Percentiles rank a stretch among this genome's conserved stretches.
These are phyloP conservation scores for Sarocladium oryzae DNA, from an alignment of 2,329 filamentous ascomycete genomes.

Conservation along the genomic window DNA sequence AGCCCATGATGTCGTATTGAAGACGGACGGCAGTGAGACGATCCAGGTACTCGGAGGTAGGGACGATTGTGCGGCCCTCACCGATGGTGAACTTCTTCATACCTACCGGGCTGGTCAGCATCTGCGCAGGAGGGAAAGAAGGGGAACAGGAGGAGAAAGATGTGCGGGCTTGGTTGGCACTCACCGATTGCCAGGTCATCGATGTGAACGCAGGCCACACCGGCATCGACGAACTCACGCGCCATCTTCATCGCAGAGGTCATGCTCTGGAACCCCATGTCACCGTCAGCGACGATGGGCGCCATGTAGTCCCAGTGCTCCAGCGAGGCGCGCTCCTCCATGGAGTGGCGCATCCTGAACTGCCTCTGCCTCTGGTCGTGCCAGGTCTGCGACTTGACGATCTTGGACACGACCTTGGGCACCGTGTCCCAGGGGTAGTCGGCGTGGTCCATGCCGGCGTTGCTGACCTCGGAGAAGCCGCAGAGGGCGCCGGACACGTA, in stretches of 20 bases:
- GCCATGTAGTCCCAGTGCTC: constrained; percentile 33
- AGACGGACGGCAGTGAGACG: constrained; percentile 28
- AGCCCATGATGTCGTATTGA: constrained; percentile 33
- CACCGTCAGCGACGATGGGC: constrained; percentile 34
- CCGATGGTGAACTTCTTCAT: constrained; percentile 37
- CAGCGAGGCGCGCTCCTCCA: constrained; percentile 22
- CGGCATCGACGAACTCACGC: constrained; percentile 33
- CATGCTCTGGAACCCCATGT: constrained; percentile 35
- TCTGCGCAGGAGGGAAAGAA: too few relatives aligned
- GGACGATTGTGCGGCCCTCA: constrained; percentile 31
- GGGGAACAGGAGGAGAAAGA: too few relatives aligned
- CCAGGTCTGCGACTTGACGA: constrained; percentile 33
- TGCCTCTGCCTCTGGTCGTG: constrained; percentile 34
- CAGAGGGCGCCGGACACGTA: constrained; percentile 34
- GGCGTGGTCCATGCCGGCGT: constrained; percentile 33
- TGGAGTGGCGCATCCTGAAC: constrained; percentile 24
- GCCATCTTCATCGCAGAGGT: constrained; percentile 34
- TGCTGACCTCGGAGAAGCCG: constrained; percentile 28
- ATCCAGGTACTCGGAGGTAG: constrained; percentile 31
- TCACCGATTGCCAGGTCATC: constrained; percentile 31
- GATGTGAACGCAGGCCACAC: constrained; percentile 36
- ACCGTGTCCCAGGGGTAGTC: constrained; percentile 36
- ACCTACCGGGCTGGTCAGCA: too few relatives aligned
- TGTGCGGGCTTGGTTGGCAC: too few relatives aligned
- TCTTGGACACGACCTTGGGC: constrained; percentile 31